These are phyloP conservation scores for Hymenoscyphus linearis DNA, from an alignment of 2,329 filamentous ascomycete genomes.

Conservation along the genomic window DNA sequence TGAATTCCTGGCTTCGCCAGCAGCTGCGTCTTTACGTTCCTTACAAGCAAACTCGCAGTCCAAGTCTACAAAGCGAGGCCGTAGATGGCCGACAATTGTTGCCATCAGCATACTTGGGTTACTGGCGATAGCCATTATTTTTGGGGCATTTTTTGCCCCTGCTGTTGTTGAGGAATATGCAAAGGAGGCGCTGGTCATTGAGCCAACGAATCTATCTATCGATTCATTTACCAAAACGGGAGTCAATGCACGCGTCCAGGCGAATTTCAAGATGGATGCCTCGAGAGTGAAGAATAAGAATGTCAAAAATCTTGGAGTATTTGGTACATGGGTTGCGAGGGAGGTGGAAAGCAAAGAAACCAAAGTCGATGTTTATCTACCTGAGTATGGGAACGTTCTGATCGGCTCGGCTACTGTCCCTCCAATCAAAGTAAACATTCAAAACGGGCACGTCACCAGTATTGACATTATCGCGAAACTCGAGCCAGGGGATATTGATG, in stretches of 20 bases:
- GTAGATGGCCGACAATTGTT: slow-evolving; percentile 72
- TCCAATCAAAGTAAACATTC: slow-evolving; percentile 67
- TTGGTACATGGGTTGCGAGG: slow-evolving; percentile 74
- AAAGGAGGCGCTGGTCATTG: slow-evolving; percentile 73
- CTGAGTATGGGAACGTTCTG: slow-evolving; percentile 73
- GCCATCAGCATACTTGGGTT: slow-evolving; percentile 63
- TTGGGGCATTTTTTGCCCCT: slow-evolving; percentile 76
- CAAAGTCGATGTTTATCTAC: slow-evolving; percentile 70
- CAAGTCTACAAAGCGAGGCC: slow-evolving; percentile 34
- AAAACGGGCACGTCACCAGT: slow-evolving; percentile 70
- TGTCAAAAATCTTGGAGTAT: slow-evolving; percentile 68
- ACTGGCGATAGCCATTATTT: slow-evolving; percentile 62
- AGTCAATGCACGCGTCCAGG: slow-evolving; percentile 73
- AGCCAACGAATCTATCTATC: slow-evolving; percentile 78
- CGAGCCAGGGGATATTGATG: slow-evolving; percentile 68
- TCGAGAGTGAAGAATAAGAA: slow-evolving; percentile 65
- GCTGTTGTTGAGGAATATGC: slow-evolving; percentile 80
- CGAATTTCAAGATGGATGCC: slow-evolving; percentile 75
- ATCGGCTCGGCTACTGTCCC: slow-evolving; percentile 75
- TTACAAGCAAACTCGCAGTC: slow-evolving; percentile 27
- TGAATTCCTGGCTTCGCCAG: slow-evolving; percentile 25
- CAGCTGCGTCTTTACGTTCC: slow-evolving; percentile 33
- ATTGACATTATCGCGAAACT: slow-evolving; percentile 78
- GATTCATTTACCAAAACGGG: slow-evolving; percentile 78
- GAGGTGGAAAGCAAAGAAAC: slow-evolving; percentile 71